Evolutionary conservation across 768 basidiomycete species (phyloP), one percentile per base, ranked within the genome.

Genomic region (Lentinula guzmanii): DNA sequence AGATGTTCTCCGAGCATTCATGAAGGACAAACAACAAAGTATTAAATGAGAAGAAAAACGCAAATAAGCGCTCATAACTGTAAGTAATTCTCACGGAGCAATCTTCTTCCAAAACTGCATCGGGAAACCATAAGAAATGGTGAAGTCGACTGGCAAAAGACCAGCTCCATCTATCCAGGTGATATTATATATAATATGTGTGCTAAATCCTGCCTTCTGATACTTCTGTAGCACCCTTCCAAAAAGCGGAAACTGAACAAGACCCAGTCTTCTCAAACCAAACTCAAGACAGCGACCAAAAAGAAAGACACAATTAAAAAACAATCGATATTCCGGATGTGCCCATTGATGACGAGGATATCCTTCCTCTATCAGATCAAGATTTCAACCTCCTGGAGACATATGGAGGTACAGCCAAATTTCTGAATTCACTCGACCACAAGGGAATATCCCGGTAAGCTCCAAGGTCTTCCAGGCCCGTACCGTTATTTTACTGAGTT

Each of bases 391-490:
- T 89, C 53, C 72, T 93, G 28, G 76, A 83, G 59, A 82, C 86
- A 65, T 90, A 86, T 66, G 82, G 88, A 21, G 77, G 76, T 24
- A 80, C 84, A 2, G 79, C 80, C 37, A 75, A 79, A 35, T 98
- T 98, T 73, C 73, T 98, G 63, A 74, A 80, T 35, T 76, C 74
- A 21, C 74, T 97, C 58, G 93, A 98, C 72, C 79, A 82, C 63
- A 85, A 84, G 66, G 90, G 85, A n/a, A 90, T 98, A 61, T 79
- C 90, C 63, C 82, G 89, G 95, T 91, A 68, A 62, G 82, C 74
- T 16, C 15, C 5, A 28, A 28, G 7, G 24, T 9, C 57, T 45
- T 4, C 8, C 41, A 46, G 13, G 34, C 28, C 6, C 7, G 7
- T 6, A 58, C 16, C 16, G 41, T 33, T 24, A n/a, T 7, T 55